Base-by-base conservation (phyloP, 2,329 filamentous ascomycete genomes). In the Fusarium sp. region DNA sequence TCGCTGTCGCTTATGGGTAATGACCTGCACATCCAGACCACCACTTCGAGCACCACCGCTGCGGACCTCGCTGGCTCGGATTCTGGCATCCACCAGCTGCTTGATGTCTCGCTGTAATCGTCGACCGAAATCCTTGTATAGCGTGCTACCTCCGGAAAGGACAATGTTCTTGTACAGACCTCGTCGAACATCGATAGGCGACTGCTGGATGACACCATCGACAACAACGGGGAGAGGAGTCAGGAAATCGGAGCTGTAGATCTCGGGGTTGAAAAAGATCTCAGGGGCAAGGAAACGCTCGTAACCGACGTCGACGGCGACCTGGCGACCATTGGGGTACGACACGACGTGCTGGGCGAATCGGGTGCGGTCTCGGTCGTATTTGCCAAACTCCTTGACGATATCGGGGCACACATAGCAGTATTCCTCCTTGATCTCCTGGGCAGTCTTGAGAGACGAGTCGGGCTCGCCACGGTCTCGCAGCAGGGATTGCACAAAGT, bases 81-180 rank as follows among this genome's bases (percentile, higher is more conserved):
- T 98, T 78, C 97, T 91, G 20, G 93, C 95, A 81, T 99, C 97
- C 48, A 98, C 97, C 68, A 99, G 86, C 82, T 98, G 95, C 85
- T 97, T 94, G 82, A 99, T 99, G 82, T 99, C 97, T 82, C 97
- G 92, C 86, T 99, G 97, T 87, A 99, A 88, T 82, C 97, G 92
- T 76, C 97, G 92, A 30, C 97, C 97, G 84, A 99, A 99, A 85
- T 99, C 95, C 86, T 98, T 98, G 90, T 98, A 99, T 72, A 99
- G 88, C 25, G 97, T 99, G 77, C 95, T 98, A 79, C 97, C 97
- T 82, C 97, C 97, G 5, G 96, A 98, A 41, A 99, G 89, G 39
- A 99, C 97, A 85, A 99, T 99, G 86, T 99, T 99, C 91, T 99
- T 99, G 91, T 99, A 99, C 41, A 99, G 89, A 48, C 97, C 97